Evolutionary conservation across 2,329 filamentous ascomycete genomes (phyloP).

Genomic region (Sporothrix curviconia): DNA sequence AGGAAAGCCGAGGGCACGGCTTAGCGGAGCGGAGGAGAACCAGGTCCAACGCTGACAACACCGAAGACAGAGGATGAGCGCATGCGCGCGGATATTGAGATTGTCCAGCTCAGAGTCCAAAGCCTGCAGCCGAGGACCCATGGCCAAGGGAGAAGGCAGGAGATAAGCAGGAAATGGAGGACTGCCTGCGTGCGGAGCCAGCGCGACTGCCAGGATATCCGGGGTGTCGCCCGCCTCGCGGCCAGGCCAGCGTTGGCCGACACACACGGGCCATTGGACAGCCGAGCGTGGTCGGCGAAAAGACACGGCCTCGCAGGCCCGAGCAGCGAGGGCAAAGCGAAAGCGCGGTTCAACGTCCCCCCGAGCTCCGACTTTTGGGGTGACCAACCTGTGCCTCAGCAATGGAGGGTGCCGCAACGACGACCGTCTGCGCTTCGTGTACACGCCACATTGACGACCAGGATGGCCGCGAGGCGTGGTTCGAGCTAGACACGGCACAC

Average conservation of each 20-base stretch:
- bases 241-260: slow-evolving; percentile 57
- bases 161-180: slow-evolving; percentile 70
- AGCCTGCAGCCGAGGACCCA: slow-evolving; percentile 65
- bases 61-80: slow-evolving; percentile 70
- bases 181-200: slow-evolving; percentile 53
- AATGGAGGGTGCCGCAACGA: slow-evolving; percentile 82
- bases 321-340: slow-evolving; percentile 69
- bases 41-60: too few species aligned
- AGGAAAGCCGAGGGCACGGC: too few species aligned
- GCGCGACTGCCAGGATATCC: slow-evolving; percentile 53
- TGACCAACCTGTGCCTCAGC: slow-evolving; percentile 76
- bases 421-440: slow-evolving; percentile 85
- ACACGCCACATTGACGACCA: slow-evolving; percentile 78
- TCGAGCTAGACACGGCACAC: slow-evolving; percentile 77
- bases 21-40: too few species aligned
- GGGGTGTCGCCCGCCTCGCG: slow-evolving; percentile 51
- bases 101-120: slow-evolving; percentile 63
- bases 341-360: slow-evolving; percentile 83
- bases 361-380: slow-evolving; percentile 96
- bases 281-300: too few species aligned
- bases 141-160: slow-evolving; percentile 71
- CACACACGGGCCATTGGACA: slow-evolving; percentile 66
- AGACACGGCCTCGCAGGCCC: too few species aligned
- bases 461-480: slow-evolving; percentile 83
- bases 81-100: slow-evolving; percentile 83